Percentiles rank a stretch among this genome's conserved stretches.
Conservation (phyloP, 2,329 filamentous ascomycete genomes). For the Whalleya microplaca region DNA sequence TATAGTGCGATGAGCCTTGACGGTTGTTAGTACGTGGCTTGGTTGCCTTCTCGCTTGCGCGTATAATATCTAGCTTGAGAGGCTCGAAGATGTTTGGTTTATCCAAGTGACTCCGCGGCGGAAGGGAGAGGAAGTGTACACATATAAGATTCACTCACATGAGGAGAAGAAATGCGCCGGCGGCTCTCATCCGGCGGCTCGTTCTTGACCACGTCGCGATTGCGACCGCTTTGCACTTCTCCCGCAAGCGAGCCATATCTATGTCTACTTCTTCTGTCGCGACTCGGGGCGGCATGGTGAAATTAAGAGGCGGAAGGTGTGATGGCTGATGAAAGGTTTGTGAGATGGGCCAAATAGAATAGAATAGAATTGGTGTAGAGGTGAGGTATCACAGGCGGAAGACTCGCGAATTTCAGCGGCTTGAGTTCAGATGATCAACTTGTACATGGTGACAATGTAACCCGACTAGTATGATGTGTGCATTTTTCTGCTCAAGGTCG, state of each 20-base stretch:
- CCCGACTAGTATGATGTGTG: neutral
- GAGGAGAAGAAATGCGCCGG: conserved; percentile 36
- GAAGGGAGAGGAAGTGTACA: neutral
- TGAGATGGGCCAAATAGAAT: neutral
- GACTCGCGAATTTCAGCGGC: neutral
- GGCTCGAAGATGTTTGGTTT: neutral
- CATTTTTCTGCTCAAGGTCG: neutral
- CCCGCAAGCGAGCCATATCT: conserved; percentile 6
- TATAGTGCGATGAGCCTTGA: neutral
- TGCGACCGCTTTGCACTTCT: conserved; percentile 2
- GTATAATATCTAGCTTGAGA: neutral
- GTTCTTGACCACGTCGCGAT: conserved; percentile 39
- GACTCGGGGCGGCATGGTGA: neutral
- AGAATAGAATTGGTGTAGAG: neutral
- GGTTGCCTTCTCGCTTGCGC: neutral
- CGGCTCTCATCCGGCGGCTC: conserved; percentile 40
- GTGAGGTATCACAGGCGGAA: neutral
- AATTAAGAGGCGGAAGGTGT: too few relatives aligned
- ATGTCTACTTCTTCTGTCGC: neutral
- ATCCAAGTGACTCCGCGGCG: too few relatives aligned
- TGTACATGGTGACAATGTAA: neutral
- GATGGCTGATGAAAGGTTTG: too few relatives aligned
- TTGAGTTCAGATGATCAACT: neutral
- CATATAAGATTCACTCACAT: conserved; percentile 30
- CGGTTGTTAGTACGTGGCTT: conserved; percentile 1